Evolutionary conservation across 345 rosid genomes (phyloP), one percentile per base, ranked within the genome.

Genomic region (Aquilaria yunnanensis): DNA sequence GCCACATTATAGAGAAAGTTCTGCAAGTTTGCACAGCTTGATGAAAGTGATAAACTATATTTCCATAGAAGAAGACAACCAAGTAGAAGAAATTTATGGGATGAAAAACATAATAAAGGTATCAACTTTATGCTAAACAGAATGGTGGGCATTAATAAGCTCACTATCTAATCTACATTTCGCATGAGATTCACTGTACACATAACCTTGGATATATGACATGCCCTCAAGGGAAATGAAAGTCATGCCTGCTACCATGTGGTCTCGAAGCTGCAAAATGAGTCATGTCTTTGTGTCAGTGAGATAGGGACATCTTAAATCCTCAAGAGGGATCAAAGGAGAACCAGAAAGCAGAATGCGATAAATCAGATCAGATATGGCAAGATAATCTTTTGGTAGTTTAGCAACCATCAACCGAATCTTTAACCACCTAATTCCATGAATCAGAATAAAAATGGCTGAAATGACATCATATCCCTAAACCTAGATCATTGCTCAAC

Each of bases 101-200:
- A 51, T 13, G 48, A 59, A 72, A 54, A 48, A 70, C 43, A 9
- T 47, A 61, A 62, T 53, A 57, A 8, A 51, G 45, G 52, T 43
- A 71, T 65, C 66, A 67, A 70, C 71, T 37, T 71, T 65, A 52
- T 54, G 57, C 46, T 32, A 47, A 57, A 54, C 54, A 64, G 59
- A 57, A 53, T 52, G 63, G 34, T 37, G 55, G 37, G 57, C 66
- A 59, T 64, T 65, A 47, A 69, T 49, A 59, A 57, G 45, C 61
- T 70, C 71, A 59, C 66, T 72, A 64, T 46, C 75, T 74, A 67
- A 59, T 68, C 72, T 74, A 71, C 56, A 52, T 57, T 51, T 65
- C 56, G 68, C 59, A 16, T 70, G 47, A 68, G 65, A 72, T 59
- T 47, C 74, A 63, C 66, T 73, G 59, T 75, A 77, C 80, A 77